Base-by-base conservation (phyloP, 1,284 basidiomycete genomes). In the Marasmius oreades region DNA sequence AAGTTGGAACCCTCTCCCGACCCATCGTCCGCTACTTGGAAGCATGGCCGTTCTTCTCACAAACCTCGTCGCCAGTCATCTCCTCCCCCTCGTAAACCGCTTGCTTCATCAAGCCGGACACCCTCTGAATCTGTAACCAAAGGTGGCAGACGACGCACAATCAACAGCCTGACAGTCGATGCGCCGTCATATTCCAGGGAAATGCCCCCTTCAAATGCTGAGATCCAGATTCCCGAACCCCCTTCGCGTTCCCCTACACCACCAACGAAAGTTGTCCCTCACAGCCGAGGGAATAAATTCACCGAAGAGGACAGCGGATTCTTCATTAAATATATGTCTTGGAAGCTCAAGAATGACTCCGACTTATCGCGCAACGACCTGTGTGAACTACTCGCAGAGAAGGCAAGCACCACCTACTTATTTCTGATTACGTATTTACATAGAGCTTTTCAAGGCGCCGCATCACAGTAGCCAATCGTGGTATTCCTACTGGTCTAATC, bases 241-340 rank as follows among this genome's bases (percentile, higher is more conserved):
- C 84, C 85, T 8, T 83, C 84, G 20, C 79, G 84, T 42, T 82
- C 82, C n/a, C 87, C 87, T 2, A 81, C 76, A 2, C 86, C 86
- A 31, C 87, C 87, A 2, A 77, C 72, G 5, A 67, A 68, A 52
- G 64, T 83, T 23, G 71, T 82, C 47, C 67, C 70, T 10, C 72
- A 69, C 24, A 73, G 76, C 12, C 73, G 81, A 56, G 79, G 84
- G 51, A 78, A 84, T 59, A 81, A 71, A 64, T 90, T 84, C 63
- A 89, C 86, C 0, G 71, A 76, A 20, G 80, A 83, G 61, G 86
- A 90, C 63, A 76, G 77, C 39, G 74, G 77, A 2, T 90, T 78
- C 61, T 85, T 90, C 64, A 71, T 85, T 62, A 79, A 81, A 45
- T 87, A 84, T 60, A 75, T 87, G 33, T 70, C 76, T 43, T 88